Base-by-base conservation (phyloP, 164 flowering plant genomes). In the Berberis vulgaris region DNA sequence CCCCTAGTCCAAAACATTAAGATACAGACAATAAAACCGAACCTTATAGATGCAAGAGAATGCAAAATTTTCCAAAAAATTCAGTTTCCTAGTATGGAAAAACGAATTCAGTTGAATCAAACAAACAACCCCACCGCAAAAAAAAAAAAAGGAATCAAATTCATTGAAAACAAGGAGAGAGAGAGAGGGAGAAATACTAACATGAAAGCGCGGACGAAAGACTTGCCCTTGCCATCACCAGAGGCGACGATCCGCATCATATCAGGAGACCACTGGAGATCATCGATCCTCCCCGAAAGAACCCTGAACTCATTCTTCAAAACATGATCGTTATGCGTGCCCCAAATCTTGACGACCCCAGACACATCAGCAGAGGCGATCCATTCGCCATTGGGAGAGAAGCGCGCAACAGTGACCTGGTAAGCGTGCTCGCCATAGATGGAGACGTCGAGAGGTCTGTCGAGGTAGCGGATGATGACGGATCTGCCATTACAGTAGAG, bases 381-480 rank as follows among this genome's bases (percentile, higher is more conserved):
- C 99, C 99, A 91, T 80, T 94, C 99, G 12, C 94, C 96, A 66
- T 91, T 94, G 59, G 99, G 99, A 1, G 99, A 94, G 74, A 73
- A 94, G 2, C 99, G 73, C 5, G 97, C 96, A 47, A 91, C 96
- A 8, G 99, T 94, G 57, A 82, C 92, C 6, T 77, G 93, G 72
- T 94, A 94, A 26, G 83, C 90, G 69, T 91, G 96, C 54, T 94
- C 97, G 40, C 83, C 94, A 70, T 89, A 94, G 64, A 91, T 78
- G 42, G 81, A 61, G 65, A 82, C 90, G 44, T 86, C 69, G 26
- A 86, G 83, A 3, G 99, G 96, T 52, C 76, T 74, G 66, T 87
- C 84, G 49, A 94, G 89, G 78, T 78, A 66, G 42, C 85, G 81
- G 57, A 91, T 84, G 62, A 94, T 72, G 9, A 94, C 96, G 47